phyloP scores from a whole-genome alignment of 139 green algal genomes.

The Chlorella sp. region DNA sequence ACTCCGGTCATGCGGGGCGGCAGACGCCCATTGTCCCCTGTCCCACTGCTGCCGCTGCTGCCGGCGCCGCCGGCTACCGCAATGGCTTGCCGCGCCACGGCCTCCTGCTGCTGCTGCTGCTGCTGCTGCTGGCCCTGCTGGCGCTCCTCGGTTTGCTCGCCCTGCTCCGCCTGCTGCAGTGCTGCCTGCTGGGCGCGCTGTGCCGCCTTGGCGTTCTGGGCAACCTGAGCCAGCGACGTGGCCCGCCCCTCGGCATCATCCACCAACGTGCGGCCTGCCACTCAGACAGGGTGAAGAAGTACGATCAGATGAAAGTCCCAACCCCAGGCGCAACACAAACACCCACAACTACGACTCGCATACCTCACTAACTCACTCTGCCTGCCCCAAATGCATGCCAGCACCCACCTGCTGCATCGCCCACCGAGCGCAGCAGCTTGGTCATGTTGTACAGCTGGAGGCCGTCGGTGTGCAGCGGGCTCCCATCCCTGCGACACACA shows the following conservation, averaged over 20 bases:
- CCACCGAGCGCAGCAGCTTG: neutral
- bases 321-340: no score
- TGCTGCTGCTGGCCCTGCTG: no score
- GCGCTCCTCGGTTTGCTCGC: neutral
- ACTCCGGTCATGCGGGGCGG: constrained; percentile 16
- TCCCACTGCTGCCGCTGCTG: no score
- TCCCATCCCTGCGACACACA: neutral
- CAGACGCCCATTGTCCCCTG: no score
- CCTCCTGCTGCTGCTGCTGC: no score
- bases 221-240: no score
- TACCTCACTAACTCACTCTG: neutral
- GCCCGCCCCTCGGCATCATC: no score
- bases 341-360: neutral
- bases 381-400: neutral
- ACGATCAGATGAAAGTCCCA: no score
- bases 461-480: constrained; percentile 24
- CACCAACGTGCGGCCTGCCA: no score
- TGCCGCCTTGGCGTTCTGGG: no score
- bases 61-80: neutral
- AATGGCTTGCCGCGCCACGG: neutral
- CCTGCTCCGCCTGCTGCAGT: neutral
- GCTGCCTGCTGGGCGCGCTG: no score
- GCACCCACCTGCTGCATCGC: neutral
- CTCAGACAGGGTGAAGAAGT: no score
- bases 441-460: constrained; percentile 5